These are phyloP conservation scores for Talaromyces rugulosus DNA, from an alignment of 2,329 filamentous ascomycete genomes.

Conservation along the genomic window DNA sequence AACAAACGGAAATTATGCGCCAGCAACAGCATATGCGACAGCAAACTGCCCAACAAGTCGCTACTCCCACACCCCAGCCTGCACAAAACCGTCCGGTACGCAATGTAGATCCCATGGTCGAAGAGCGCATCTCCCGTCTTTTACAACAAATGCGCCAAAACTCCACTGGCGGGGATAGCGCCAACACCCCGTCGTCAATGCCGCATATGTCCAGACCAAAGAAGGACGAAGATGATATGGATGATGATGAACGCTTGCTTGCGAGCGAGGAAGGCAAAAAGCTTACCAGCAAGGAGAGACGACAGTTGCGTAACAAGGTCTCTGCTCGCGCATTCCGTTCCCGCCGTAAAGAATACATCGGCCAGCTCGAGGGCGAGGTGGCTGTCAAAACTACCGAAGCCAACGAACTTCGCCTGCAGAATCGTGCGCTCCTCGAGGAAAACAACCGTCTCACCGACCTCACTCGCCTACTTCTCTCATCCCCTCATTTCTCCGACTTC, in stretches of 20 bases:
- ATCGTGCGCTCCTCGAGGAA: constrained; percentile 76
- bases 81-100: constrained; percentile 31
- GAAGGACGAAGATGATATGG: constrained; percentile 98
- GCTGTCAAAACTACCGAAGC: constrained; percentile 78
- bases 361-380: constrained; percentile 86
- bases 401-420: constrained; percentile 73
- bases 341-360: constrained; percentile 98
- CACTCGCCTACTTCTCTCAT: constrained; percentile 75
- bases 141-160: constrained; percentile 84
- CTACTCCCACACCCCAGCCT: constrained; percentile 14
- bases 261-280: constrained; percentile 99
- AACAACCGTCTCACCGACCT: constrained; percentile 75
- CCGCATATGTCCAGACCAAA: constrained; percentile 68
- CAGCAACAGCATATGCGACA: constrained; percentile 35
- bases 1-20: constrained; percentile 56
- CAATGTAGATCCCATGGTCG: constrained; percentile 64
- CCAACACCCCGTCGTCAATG: constrained; percentile 40
- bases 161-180: constrained; percentile 38
- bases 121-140: constrained; percentile 91
- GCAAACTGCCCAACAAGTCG: constrained; percentile 25
- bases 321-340: constrained; percentile 96
- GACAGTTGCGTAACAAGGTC: constrained; percentile 98
- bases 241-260: constrained; percentile 88
- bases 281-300: constrained; percentile 93
- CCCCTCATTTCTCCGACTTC: constrained; percentile 77